Percentiles rank a stretch among this genome's conserved stretches.
Evolutionary conservation across 2,329 filamentous ascomycete species (phyloP).

Genomic region (Ophiostoma pallidulum): DNA sequence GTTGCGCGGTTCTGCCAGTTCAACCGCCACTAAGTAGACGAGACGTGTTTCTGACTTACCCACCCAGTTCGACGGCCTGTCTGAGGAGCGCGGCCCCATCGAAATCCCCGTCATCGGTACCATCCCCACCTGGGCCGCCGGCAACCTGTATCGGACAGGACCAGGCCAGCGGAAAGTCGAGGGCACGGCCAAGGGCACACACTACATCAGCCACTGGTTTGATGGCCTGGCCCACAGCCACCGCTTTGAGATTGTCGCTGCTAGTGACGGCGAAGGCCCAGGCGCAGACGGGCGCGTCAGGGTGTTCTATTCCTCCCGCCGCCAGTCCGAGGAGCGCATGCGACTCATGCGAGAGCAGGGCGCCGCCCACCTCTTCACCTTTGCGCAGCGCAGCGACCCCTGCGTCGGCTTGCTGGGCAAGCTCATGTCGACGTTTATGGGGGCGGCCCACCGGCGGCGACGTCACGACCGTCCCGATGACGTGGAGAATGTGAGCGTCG

Average conservation of each 20-base stretch:
- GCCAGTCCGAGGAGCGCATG: slow-evolving; percentile 55
- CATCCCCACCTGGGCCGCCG: slow-evolving; percentile 63
- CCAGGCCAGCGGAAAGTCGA: slow-evolving; percentile 56
- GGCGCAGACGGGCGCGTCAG: slow-evolving; percentile 18
- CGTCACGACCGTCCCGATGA: slow-evolving; percentile 19
- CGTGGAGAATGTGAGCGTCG: slow-evolving; percentile 53
- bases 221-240: slow-evolving; percentile 66
- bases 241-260: slow-evolving; percentile 56
- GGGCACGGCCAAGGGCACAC: slow-evolving; percentile 47
- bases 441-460: slow-evolving; percentile 14
- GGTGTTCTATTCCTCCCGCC: slow-evolving; percentile 63
- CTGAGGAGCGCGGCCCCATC: slow-evolving; percentile 56
- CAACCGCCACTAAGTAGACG: background rate
- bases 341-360: slow-evolving; percentile 53
- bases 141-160: slow-evolving; percentile 64
- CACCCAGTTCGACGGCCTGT: slow-evolving; percentile 55
- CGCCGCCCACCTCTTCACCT: slow-evolving; percentile 46
- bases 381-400: slow-evolving; percentile 63
- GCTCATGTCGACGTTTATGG: slow-evolving; percentile 50
- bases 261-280: slow-evolving; percentile 15
- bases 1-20: background rate
- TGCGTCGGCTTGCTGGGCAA: slow-evolving; percentile 67
- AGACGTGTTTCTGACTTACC: background rate
- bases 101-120: slow-evolving; percentile 52
- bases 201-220: slow-evolving; percentile 66